These are phyloP conservation scores for Pulveroboletus frians DNA, from an alignment of 768 basidiomycete species.

Conservation along the genomic window DNA sequence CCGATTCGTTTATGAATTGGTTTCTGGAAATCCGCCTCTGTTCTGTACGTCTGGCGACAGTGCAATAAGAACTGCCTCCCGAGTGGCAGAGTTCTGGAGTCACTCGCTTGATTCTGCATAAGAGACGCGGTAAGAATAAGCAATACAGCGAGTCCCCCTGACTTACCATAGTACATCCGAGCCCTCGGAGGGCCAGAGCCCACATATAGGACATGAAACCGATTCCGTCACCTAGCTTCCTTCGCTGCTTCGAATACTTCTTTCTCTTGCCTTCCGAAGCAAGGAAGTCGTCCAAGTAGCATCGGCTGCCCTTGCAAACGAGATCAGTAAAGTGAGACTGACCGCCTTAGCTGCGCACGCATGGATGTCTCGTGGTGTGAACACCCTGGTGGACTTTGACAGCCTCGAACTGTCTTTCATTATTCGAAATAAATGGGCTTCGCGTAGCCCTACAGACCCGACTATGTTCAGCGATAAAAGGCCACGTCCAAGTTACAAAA, in stretches of 20 bases:
- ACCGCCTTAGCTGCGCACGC: constrained; percentile 82
- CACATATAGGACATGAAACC: constrained; percentile 66
- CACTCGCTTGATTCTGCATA: not conserved
- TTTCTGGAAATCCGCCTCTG: not conserved
- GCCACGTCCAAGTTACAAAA: too few relatives aligned
- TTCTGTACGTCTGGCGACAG: not conserved
- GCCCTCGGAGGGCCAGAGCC: constrained; percentile 5
- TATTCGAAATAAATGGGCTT: too few relatives aligned
- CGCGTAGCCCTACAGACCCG: too few relatives aligned
- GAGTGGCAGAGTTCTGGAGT: not conserved
- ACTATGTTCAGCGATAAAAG: too few relatives aligned
- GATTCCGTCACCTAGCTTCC: too few relatives aligned
- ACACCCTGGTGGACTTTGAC: constrained; percentile 73
- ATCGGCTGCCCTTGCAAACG: constrained; percentile 69
- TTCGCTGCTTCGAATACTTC: too few relatives aligned
- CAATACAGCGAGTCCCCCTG: not conserved
- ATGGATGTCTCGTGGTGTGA: constrained; percentile 58
- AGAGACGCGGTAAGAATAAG: not conserved
- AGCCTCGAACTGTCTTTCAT: constrained; percentile 37
- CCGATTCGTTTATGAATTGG: not conserved
- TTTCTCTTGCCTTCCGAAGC: constrained; percentile 40
- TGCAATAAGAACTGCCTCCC: not conserved
- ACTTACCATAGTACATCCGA: not conserved
- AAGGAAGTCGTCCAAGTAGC: constrained; percentile 69
- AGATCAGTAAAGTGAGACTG: constrained; percentile 76